Percentiles rank a stretch among this genome's conserved stretches.
Conservation (phyloP, 2,329 filamentous ascomycete species). For the Botryotinia globosa region DNA sequence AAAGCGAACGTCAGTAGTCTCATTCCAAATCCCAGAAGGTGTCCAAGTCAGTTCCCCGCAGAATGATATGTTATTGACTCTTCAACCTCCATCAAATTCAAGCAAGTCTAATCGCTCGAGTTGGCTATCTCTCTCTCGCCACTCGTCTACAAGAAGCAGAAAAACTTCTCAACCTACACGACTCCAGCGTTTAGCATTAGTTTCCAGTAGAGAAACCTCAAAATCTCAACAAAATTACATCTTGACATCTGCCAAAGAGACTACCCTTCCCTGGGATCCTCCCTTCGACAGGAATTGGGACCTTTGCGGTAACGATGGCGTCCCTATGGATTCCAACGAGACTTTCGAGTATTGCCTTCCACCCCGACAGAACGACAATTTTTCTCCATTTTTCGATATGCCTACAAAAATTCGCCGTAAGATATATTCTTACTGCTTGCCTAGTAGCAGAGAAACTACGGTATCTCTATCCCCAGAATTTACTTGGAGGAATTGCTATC, state of each 20-base stretch:
- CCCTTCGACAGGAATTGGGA: slow-evolving; percentile 24
- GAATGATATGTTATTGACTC: not conserved
- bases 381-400: slow-evolving; percentile 26
- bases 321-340: not conserved
- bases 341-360: slow-evolving; percentile 11
- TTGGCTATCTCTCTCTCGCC: slow-evolving; percentile 13
- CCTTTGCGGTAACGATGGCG: slow-evolving; percentile 20
- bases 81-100: not conserved
- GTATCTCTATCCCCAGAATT: slow-evolving; percentile 32
- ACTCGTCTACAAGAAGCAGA: slow-evolving; percentile 6
- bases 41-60: not conserved
- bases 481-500: slow-evolving; percentile 31
- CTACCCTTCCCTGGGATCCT: slow-evolving; percentile 11
- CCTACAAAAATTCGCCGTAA: slow-evolving; percentile 26
- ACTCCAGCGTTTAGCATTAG: not conserved
- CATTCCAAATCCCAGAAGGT: slow-evolving; percentile 5
- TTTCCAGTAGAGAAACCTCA: not conserved
- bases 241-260: not conserved
- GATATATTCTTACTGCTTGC: slow-evolving; percentile 35
- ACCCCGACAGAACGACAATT: not conserved
- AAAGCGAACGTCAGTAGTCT: slow-evolving; percentile 13
- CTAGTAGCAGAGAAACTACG: slow-evolving; percentile 24
- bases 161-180: not conserved
- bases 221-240: not conserved
- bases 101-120: slow-evolving; percentile 6